Evolutionary conservation across 2,329 filamentous ascomycete genomes (phyloP), one percentile per base, ranked within the genome.

Genomic region (Cryphonectria japonica): DNA sequence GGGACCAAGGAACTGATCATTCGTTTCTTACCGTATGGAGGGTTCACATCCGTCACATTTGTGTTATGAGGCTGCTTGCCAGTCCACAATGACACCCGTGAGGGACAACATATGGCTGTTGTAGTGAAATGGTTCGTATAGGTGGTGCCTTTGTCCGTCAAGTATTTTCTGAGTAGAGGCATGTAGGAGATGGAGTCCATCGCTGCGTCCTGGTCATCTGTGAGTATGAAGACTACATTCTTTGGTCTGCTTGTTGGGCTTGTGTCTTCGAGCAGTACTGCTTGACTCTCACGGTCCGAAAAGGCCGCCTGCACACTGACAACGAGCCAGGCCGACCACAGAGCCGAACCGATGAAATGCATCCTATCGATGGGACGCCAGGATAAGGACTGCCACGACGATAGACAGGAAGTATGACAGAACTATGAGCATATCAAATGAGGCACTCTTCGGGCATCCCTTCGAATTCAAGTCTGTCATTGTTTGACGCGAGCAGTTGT

Each of bases 41-140:
- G 72, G 41, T 71, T 59, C 2, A 73, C 72, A 52, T 72, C 72
- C 7, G 72, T 73, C 6, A 73, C 72, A 13, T 73, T 73, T 0
- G 90, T 92, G 74, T 92, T 92, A 75, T 93, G 91, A 0, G 90
- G 88, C 8, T 88, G 85, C 75, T 87, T 88, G 0, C 91, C 91
- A 0, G 90, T 92, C 85, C 86, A 88, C 1, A 93, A 78, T 19
- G 85, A 88, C 2, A 91, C 91, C 1, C 91, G 83, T 0, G 90
- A 89, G 0, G 91, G 91, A 74, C 91, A 93, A 78, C 91, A 93
- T 0, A 92, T 78, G 0, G 91, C 84, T 0, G 89, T 88, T 0
- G 91, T 92, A 74, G 89, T 91, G 70, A 88, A 93, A 75, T 93
- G 91, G 54, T 86, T 87, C 62, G 81, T 80, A 73, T 87, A 93